Conservation (phyloP, 176 grass and related monocot genomes). For the Rhipidocladum racemiflorum region DNA sequence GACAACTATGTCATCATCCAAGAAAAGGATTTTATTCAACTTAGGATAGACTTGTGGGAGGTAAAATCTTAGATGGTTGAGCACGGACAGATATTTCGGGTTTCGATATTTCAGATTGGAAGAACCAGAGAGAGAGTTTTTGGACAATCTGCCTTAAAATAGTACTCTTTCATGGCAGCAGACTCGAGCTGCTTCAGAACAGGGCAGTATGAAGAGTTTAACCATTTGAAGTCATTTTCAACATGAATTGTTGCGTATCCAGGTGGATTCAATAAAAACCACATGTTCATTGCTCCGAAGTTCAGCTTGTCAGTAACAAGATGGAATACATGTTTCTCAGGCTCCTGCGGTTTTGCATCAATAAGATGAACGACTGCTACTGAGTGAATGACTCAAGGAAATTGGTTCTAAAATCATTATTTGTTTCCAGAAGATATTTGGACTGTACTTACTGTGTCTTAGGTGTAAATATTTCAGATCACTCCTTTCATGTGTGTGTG, state of each 20-base stretch:
- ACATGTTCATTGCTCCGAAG: slow-evolving; percentile 46
- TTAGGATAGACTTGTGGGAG: slow-evolving; percentile 38
- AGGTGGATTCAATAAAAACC: slow-evolving; percentile 50
- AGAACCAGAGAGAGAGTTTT: slow-evolving; percentile 24
- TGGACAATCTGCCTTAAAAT: slow-evolving; percentile 38
- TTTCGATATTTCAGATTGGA: slow-evolving; percentile 42
- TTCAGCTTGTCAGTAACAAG: slow-evolving; percentile 45
- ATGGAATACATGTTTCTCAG: slow-evolving; percentile 50
- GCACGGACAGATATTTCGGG: slow-evolving; percentile 47
- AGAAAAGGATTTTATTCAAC: slow-evolving; percentile 43
- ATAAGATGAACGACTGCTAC: background rate
- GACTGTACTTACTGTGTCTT: background rate
- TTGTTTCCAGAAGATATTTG: background rate
- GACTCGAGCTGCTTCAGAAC: slow-evolving; percentile 44
- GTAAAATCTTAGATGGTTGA: slow-evolving; percentile 43
- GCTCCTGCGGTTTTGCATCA: slow-evolving; percentile 21
- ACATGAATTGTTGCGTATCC: slow-evolving; percentile 37
- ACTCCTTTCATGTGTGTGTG: background rate
- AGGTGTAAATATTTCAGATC: background rate
- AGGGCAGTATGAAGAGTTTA: slow-evolving; percentile 45
- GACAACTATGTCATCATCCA: slow-evolving; percentile 47
- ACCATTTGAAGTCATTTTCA: slow-evolving; percentile 47
- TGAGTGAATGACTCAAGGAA: background rate
- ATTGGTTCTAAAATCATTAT: background rate
- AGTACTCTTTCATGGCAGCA: slow-evolving; percentile 43